phyloP scores from a whole-genome alignment of 306 rosid species.

The Hylodesmum podocarpum region DNA sequence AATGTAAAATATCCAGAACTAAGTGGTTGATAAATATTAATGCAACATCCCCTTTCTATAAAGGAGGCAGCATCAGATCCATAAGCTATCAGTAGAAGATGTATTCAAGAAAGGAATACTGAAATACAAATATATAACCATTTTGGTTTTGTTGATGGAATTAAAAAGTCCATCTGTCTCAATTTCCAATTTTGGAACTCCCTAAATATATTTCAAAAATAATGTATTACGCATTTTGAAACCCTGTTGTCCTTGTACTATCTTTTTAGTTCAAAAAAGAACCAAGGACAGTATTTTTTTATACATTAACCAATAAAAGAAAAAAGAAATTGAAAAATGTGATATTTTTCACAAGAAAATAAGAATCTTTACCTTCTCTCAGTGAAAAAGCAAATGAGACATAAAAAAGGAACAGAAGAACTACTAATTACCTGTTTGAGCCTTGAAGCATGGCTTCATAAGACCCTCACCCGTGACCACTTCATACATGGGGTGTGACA shows the following conservation, averaged over 20 bases:
- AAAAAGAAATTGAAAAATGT: background rate
- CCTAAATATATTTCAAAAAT: background rate
- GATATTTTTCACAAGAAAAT: background rate
- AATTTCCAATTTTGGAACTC: background rate
- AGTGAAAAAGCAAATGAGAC: background rate
- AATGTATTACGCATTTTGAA: background rate
- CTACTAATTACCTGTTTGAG: slow-evolving; percentile 62
- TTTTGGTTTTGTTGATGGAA: slow-evolving; percentile 9
- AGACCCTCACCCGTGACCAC: slow-evolving; percentile 97
- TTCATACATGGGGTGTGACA: slow-evolving; percentile 92
- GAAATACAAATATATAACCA: background rate
- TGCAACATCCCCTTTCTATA: slow-evolving; percentile 1
- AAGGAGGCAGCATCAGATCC: background rate
- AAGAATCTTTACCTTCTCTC: background rate
- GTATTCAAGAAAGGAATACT: background rate
- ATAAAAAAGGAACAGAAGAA: background rate
- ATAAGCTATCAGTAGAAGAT: background rate
- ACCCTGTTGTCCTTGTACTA: background rate
- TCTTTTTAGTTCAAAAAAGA: background rate
- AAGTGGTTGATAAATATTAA: background rate
- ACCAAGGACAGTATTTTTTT: background rate
- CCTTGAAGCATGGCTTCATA: slow-evolving; percentile 97
- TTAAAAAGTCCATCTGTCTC: background rate
- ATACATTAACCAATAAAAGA: background rate
- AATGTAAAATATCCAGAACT: background rate